These are phyloP conservation scores for Colletotrichum sp. DNA, from an alignment of 2,329 filamentous ascomycete genomes.

Conservation along the genomic window DNA sequence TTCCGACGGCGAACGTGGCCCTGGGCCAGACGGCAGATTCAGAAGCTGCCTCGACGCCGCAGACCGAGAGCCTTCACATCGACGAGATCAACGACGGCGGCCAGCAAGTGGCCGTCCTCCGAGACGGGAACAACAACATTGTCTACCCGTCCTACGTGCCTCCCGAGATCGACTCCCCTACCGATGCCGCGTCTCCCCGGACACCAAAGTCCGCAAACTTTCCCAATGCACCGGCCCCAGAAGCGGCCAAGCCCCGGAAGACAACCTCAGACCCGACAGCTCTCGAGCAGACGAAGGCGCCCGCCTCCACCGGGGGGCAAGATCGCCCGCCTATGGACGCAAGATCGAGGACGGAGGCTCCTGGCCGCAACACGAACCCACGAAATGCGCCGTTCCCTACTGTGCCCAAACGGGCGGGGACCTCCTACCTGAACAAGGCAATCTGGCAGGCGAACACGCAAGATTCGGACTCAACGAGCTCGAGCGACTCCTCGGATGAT, in stretches of 20 bases:
- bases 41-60: constrained; percentile 11
- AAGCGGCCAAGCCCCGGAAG: background rate
- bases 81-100: constrained; percentile 30
- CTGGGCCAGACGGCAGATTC: constrained; percentile 2
- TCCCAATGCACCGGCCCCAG: background rate
- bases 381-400: constrained; percentile 19
- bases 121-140: constrained; percentile 32
- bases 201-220: background rate
- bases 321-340: constrained; percentile 22
- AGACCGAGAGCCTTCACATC: constrained; percentile 26
- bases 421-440: constrained; percentile 32
- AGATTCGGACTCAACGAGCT: constrained; percentile 25
- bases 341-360: constrained; percentile 26
- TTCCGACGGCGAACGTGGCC: background rate
- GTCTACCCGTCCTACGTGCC: constrained; percentile 38
- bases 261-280: constrained; percentile 18
- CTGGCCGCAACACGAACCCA: constrained; percentile 9
- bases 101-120: constrained; percentile 31
- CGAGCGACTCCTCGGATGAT: constrained; percentile 30
- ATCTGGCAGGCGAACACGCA: constrained; percentile 23
- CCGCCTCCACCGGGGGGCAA: background rate
- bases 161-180: constrained; percentile 27
- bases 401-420: constrained; percentile 27
- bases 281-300: background rate
- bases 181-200: background rate